A percentile compares a stretch with the other conserved stretches of the same genome.
Evolutionary conservation across 805 yeast genomes (phyloP).

Genomic region (Danielia reshetovae): DNA sequence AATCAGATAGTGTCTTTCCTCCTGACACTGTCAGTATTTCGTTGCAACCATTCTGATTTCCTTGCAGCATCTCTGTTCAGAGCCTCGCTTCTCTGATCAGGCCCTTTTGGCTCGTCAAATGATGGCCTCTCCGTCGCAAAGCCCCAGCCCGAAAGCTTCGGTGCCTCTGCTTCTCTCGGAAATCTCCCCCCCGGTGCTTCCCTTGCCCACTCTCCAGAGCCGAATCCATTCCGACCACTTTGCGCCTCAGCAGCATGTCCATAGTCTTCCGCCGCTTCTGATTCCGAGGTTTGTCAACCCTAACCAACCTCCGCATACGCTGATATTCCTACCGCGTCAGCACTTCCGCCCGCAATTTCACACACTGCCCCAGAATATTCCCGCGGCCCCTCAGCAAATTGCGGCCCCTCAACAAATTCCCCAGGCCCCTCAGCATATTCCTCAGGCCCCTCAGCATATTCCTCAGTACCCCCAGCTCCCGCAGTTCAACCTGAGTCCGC

Average conservation of each 20-base stretch:
- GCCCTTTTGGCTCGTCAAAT: too few relatives aligned
- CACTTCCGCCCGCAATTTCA: too few relatives aligned
- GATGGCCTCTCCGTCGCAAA: too few relatives aligned
- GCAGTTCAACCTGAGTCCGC: not conserved
- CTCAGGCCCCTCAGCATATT: not conserved
- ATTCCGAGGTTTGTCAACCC: not conserved
- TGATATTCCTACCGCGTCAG: not conserved
- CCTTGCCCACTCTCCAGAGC: not conserved
- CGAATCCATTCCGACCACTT: not conserved
- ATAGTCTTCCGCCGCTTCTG: not conserved
- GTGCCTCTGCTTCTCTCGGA: not conserved
- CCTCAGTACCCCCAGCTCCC: not conserved
- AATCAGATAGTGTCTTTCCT: too few relatives aligned
- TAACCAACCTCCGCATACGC: not conserved
- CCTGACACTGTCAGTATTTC: too few relatives aligned
- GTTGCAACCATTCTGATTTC: too few relatives aligned
- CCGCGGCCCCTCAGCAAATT: not conserved
- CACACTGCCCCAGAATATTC: not conserved
- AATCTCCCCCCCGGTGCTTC: not conserved
- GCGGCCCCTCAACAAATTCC: not conserved
- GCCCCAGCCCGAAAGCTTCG: not conserved
- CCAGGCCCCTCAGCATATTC: not conserved
- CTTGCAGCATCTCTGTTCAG: too few relatives aligned
- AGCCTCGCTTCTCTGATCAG: too few relatives aligned
- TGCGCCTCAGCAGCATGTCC: not conserved